Base-by-base conservation (phyloP, 495 filamentous ascomycete genomes). In the Diplogelasinospora grovesii region DNA sequence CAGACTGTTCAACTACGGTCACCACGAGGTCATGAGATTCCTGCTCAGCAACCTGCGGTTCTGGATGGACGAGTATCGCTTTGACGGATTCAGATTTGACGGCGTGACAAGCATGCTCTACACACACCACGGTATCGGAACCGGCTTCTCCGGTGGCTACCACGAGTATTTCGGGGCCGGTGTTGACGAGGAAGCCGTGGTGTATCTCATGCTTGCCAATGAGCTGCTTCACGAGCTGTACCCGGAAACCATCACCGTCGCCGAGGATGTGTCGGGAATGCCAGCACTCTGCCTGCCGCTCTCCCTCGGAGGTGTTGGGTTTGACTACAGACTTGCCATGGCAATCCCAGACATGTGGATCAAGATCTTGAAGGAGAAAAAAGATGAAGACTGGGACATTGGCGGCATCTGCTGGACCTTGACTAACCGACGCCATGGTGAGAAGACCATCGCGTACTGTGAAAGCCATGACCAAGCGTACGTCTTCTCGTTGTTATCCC, bases 51-150 rank as follows among this genome's bases (percentile, higher is more conserved):
- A 98, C 60, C 71, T 98, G 42, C 77, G 93, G 18, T 98, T 95
- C 69, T 98, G 93, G 85, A 96, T 98, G 90, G 92, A 98, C 41
- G 90, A 96, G 58, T 98, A 96, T 55, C 61, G 76, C 34, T 96
- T 98, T 59, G 92, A 97, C 57, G 92, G 92, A 15, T 98, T 97
- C 74, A 77, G 92, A 31, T 98, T 98, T 56, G 92, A 98, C 56
- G 92, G 92, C 45, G 92, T 98, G 24, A 97, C 92, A 10, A 95
- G 89, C 60, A 98, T 98, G 84, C 81, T 98, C 42, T 98, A 98
- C 59, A 67, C 67, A 9, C 90, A 98, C 59, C 92, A 98, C 59
- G 92, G 92, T 23, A 96, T 98, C 65, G 92, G 93, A 75, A 90
- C 86, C 33, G 92, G 93, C 29, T 98, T 98, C 60, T 96, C 89